Conservation (phyloP, 129 eudicot species). For the Centella asiatica region DNA sequence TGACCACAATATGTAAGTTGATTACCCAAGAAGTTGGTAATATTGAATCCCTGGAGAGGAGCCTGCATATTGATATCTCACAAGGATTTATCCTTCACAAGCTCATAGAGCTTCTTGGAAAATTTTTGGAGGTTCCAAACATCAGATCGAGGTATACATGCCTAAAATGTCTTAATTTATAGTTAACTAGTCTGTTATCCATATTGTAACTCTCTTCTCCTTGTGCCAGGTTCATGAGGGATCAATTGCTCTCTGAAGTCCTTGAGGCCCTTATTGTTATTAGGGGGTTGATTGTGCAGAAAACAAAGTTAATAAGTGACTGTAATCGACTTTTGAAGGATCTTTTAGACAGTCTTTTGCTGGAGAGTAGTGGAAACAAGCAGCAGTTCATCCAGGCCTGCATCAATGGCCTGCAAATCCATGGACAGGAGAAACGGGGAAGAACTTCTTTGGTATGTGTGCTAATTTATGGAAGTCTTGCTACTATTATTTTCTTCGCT, state of each 20-base stretch:
- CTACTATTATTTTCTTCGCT: too few relatives aligned
- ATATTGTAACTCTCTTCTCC: conserved; percentile 6
- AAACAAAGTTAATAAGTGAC: conserved; percentile 88
- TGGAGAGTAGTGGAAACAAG: conserved; percentile 87
- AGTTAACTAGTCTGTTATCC: neutral
- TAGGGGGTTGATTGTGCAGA: conserved; percentile 96
- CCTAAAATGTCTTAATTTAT: conserved; percentile 6
- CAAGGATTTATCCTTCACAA: conserved; percentile 99
- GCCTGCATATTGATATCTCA: conserved; percentile 92
- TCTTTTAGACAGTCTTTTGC: conserved; percentile 88
- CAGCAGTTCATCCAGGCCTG: conserved; percentile 94
- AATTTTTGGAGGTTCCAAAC: conserved; percentile 83
- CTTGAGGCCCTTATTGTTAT: conserved; percentile 91
- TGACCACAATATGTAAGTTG: conserved; percentile 71
- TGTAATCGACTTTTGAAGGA: conserved; percentile 87
- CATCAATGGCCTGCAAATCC: conserved; percentile 76
- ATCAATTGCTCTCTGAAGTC: conserved; percentile 73
- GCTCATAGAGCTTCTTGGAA: conserved; percentile 96
- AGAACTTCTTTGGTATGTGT: conserved; percentile 72
- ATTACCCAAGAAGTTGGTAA: conserved; percentile 75
- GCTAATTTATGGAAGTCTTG: neutral
- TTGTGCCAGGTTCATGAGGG: conserved; percentile 75
- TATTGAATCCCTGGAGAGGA: conserved; percentile 88
- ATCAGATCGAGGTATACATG: conserved; percentile 75
- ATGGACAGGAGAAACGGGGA: conserved; percentile 78